A percentile compares a stretch with the other conserved stretches of the same genome.
Evolutionary conservation across 2,329 filamentous ascomycete genomes (phyloP).

Genomic region (Trichophyton mentagrophytes): DNA sequence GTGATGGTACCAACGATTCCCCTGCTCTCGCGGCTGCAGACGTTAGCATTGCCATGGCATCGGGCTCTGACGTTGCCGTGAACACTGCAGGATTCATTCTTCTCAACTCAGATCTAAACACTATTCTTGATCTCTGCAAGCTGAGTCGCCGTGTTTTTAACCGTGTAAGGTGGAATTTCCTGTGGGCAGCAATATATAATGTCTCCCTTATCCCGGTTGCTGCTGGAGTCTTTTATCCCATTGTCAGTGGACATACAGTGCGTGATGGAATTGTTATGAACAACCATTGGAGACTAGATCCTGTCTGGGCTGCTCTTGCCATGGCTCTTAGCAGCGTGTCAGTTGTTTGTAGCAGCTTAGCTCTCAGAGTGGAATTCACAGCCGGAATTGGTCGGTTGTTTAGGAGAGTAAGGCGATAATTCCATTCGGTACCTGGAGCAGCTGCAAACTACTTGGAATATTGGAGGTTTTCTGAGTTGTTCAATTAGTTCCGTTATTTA

Average conservation of each 20-base stretch:
- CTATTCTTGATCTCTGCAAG: slow-evolving; percentile 59
- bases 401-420: not conserved
- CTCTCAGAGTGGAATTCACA: slow-evolving; percentile 43
- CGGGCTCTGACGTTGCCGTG: slow-evolving; percentile 70
- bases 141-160: slow-evolving; percentile 61
- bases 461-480: not conserved
- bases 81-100: slow-evolving; percentile 72
- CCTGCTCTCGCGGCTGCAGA: slow-evolving; percentile 69
- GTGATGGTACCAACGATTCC: slow-evolving; percentile 77
- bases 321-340: slow-evolving; percentile 90
- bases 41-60: slow-evolving; percentile 69
- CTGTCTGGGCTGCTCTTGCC: slow-evolving; percentile 69
- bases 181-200: slow-evolving; percentile 77
- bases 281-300: slow-evolving; percentile 35
- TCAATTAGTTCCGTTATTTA: too few relatives aligned
- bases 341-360: slow-evolving; percentile 70
- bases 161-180: slow-evolving; percentile 73
- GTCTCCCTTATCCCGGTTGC: slow-evolving; percentile 64
- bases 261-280: slow-evolving; percentile 23
- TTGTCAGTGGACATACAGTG: slow-evolving; percentile 30
- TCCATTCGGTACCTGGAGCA: too few relatives aligned
- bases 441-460: not conserved
- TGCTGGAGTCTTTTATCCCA: slow-evolving; percentile 62
- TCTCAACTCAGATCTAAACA: slow-evolving; percentile 54
- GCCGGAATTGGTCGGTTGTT: not conserved